Evolutionary conservation across 1,284 basidiomycete genomes (phyloP).

Genomic region (Wallemia ichthyophaga): DNA sequence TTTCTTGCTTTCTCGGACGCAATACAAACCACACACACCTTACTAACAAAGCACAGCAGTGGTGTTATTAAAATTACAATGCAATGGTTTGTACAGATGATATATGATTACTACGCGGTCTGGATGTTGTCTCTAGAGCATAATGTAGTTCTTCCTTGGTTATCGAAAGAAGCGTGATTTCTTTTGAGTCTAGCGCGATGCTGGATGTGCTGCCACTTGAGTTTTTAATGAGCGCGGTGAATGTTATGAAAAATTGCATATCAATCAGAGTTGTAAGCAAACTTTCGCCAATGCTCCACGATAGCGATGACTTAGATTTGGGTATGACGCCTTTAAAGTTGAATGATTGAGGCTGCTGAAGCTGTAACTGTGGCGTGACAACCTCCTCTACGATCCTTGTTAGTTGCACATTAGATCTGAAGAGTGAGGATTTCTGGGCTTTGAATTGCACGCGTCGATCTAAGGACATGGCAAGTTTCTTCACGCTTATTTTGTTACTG

Average conservation of each 20-base stretch:
- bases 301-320: not conserved
- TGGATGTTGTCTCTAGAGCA: not conserved
- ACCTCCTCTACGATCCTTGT: not conserved
- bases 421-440: not conserved
- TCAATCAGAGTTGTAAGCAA: not conserved
- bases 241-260: not conserved
- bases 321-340: not conserved
- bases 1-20: not conserved
- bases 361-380: not conserved
- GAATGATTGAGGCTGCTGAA: not conserved
- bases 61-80: too few species aligned
- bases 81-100: not conserved
- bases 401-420: not conserved
- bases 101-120: not conserved
- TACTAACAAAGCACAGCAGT: too few species aligned
- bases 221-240: not conserved
- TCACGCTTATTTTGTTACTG: not conserved
- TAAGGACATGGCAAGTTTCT: not conserved
- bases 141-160: not conserved
- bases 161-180: not conserved
- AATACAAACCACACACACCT: too few species aligned
- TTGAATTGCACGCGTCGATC: not conserved
- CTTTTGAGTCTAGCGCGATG: not conserved
- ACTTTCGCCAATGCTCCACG: not conserved
- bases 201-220: not conserved